phyloP scores from a whole-genome alignment of 805 yeast species.

The Wickerhamiella parazyma region DNA sequence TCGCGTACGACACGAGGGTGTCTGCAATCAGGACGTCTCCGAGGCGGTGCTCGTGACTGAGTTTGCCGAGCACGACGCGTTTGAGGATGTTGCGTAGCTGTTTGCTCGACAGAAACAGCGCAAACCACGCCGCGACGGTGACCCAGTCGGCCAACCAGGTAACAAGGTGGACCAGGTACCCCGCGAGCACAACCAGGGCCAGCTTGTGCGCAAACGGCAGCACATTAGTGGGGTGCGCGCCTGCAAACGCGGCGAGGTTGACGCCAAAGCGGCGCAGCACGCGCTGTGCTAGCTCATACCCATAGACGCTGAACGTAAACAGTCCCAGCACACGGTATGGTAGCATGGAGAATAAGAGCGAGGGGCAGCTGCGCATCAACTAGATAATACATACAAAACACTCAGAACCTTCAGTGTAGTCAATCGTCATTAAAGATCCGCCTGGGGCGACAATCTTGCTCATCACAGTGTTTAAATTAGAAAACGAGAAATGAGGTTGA shows the following conservation, averaged over 20 bases:
- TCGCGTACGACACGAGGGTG: slow-evolving; percentile 67
- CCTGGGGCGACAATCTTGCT: slow-evolving; percentile 21
- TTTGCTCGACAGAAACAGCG: slow-evolving; percentile 27
- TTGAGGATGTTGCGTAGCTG: slow-evolving; percentile 27
- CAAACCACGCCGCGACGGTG: slow-evolving; percentile 30
- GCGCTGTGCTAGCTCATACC: neutral
- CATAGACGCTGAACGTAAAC: neutral
- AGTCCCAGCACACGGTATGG: neutral
- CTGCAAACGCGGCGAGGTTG: neutral
- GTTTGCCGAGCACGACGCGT: slow-evolving; percentile 44
- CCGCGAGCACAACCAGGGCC: neutral
- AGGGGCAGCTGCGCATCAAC: neutral
- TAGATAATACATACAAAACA: neutral
- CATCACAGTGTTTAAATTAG: slow-evolving; percentile 1
- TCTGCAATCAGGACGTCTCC: slow-evolving; percentile 78
- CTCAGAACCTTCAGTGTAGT: slow-evolving; percentile 24
- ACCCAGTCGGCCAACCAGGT: slow-evolving; percentile 18
- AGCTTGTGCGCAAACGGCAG: neutral
- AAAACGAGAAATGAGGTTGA: neutral
- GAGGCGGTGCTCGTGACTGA: slow-evolving; percentile 44
- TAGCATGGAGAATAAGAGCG: neutral
- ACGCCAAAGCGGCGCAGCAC: neutral
- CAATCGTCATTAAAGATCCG: slow-evolving; percentile 22
- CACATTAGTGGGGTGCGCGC: neutral
- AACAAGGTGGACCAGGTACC: neutral